A percentile compares a stretch with the other conserved stretches of the same genome.
These are phyloP conservation scores for Chrysanthemum lavandulifolium DNA, from an alignment of 129 eudicot species.

Conservation along the genomic window DNA sequence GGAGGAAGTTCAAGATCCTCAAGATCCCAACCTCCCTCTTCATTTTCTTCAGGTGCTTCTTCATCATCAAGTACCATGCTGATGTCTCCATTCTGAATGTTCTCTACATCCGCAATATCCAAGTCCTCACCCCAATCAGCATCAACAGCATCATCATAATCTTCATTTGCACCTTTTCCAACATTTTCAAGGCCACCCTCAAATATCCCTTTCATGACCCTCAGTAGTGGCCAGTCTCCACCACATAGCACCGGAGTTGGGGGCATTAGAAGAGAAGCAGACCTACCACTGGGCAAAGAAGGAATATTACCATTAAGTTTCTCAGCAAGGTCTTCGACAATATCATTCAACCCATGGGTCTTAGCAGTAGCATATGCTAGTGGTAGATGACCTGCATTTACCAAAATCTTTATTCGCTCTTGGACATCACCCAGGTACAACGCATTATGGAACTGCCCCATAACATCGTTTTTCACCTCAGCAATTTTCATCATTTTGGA, in stretches of 20 bases:
- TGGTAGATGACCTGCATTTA: constrained; percentile 68
- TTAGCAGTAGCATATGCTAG: constrained; percentile 72
- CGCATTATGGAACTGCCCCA: constrained; percentile 81
- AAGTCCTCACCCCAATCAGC: constrained; percentile 76
- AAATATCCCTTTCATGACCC: constrained; percentile 64
- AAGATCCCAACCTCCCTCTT: constrained; percentile 81
- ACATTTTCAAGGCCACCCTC: constrained; percentile 64
- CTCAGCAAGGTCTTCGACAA: constrained; percentile 54
- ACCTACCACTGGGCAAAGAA: constrained; percentile 41
- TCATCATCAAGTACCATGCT: constrained; percentile 49
- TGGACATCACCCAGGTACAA: constrained; percentile 61
- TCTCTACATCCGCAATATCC: constrained; percentile 58
- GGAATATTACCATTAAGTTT: constrained; percentile 61
- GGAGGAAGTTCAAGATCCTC: constrained; percentile 75
- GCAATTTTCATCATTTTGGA: constrained; percentile 83
- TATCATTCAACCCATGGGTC: constrained; percentile 52
- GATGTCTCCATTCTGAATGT: constrained; percentile 33
- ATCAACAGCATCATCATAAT: constrained; percentile 73
- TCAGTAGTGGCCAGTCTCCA: constrained; percentile 75
- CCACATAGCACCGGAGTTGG: constrained; percentile 64
- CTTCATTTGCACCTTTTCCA: constrained; percentile 54
- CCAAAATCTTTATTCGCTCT: constrained; percentile 63
- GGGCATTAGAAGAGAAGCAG: constrained; percentile 55
- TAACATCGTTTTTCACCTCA: constrained; percentile 70
- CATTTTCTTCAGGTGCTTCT: constrained; percentile 42